phyloP scores from a whole-genome alignment of 2,329 filamentous ascomycete species.

The Phialophora tarda region DNA sequence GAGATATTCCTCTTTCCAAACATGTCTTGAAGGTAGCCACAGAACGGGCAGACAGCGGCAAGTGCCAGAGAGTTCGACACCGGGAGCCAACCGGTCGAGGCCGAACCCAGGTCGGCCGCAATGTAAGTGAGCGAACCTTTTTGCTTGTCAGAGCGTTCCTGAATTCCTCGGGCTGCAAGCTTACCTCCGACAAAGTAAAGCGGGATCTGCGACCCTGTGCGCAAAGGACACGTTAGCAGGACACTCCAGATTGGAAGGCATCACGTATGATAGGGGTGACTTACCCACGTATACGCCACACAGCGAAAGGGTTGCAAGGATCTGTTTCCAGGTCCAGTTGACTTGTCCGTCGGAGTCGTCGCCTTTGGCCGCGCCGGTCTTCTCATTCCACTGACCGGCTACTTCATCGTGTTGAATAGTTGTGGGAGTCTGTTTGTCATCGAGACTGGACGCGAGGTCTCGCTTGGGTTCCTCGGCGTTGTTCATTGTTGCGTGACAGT shows the following conservation, averaged over 20 bases:
- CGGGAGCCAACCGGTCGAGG: constrained; percentile 28
- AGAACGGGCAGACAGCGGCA: constrained; percentile 32
- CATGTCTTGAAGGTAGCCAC: constrained; percentile 35
- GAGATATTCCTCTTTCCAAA: constrained; percentile 33
- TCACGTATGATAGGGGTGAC: not conserved
- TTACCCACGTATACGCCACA: constrained; percentile 27
- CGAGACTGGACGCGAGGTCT: constrained; percentile 10
- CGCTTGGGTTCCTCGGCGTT: constrained; percentile 8
- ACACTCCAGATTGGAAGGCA: not conserved
- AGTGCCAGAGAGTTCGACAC: constrained; percentile 33
- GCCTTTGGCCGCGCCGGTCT: constrained; percentile 19
- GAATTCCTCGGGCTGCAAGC: constrained; percentile 57
- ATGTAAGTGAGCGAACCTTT: constrained; percentile 30
- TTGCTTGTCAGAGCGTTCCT: constrained; percentile 40
- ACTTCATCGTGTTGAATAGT: constrained; percentile 9
- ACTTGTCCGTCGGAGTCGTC: constrained; percentile 27
- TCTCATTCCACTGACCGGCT: constrained; percentile 7
- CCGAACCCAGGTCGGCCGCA: constrained; percentile 25
- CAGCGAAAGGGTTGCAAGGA: constrained; percentile 23
- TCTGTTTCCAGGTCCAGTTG: constrained; percentile 28
- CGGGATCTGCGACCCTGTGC: constrained; percentile 49
- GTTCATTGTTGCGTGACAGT: not conserved
- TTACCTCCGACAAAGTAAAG: constrained; percentile 42
- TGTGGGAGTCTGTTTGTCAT: constrained; percentile 9
- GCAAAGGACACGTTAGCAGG: constrained; percentile 62